A percentile compares a stretch with the other conserved stretches of the same genome.
phyloP scores from a whole-genome alignment of 2,329 filamentous ascomycete genomes.

The Pseudogymnoascus sp. region DNA sequence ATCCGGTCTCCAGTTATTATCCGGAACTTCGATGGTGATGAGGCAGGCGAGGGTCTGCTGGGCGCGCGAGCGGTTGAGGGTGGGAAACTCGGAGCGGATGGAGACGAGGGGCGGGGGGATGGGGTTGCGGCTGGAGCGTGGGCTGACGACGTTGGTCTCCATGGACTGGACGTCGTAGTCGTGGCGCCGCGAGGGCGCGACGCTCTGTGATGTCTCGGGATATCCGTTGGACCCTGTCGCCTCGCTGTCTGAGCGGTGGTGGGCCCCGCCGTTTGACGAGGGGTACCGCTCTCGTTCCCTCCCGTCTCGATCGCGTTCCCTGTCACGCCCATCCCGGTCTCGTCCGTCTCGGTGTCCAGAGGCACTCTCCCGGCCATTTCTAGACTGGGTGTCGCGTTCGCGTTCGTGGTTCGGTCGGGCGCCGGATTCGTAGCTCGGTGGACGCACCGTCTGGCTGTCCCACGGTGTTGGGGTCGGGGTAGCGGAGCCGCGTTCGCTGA shows the following conservation, averaged over 20 bases:
- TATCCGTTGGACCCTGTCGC: slow-evolving; percentile 74
- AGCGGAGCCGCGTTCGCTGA: slow-evolving; percentile 44
- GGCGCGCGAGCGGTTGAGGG: slow-evolving; percentile 80
- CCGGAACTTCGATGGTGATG: slow-evolving; percentile 86
- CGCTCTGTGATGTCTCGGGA: slow-evolving; percentile 57
- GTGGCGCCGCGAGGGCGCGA: slow-evolving; percentile 62
- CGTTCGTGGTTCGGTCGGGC: slow-evolving; percentile 27
- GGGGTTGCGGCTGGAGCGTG: slow-evolving; percentile 66
- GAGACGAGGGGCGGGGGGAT: slow-evolving; percentile 90
- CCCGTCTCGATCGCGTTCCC: slow-evolving; percentile 40
- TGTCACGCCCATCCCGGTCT: slow-evolving; percentile 24
- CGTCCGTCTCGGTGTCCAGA: slow-evolving; percentile 26
- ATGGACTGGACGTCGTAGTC: slow-evolving; percentile 96
- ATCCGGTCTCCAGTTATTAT: slow-evolving; percentile 82
- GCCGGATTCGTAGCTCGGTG: slow-evolving; percentile 40
- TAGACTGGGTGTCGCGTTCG: slow-evolving; percentile 32
- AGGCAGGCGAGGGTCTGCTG: slow-evolving; percentile 93
- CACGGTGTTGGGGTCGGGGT: slow-evolving; percentile 59
- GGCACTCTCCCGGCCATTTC: slow-evolving; percentile 20
- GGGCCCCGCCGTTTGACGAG: slow-evolving; percentile 29
- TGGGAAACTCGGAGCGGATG: slow-evolving; percentile 93
- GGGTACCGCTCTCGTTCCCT: slow-evolving; percentile 41
- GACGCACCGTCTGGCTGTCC: slow-evolving; percentile 53
- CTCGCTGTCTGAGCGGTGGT: slow-evolving; percentile 72
- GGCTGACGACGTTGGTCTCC: slow-evolving; percentile 75